Evolutionary conservation across 768 basidiomycete species (phyloP).

Genomic region (Chalciporus pseudorubinellus): DNA sequence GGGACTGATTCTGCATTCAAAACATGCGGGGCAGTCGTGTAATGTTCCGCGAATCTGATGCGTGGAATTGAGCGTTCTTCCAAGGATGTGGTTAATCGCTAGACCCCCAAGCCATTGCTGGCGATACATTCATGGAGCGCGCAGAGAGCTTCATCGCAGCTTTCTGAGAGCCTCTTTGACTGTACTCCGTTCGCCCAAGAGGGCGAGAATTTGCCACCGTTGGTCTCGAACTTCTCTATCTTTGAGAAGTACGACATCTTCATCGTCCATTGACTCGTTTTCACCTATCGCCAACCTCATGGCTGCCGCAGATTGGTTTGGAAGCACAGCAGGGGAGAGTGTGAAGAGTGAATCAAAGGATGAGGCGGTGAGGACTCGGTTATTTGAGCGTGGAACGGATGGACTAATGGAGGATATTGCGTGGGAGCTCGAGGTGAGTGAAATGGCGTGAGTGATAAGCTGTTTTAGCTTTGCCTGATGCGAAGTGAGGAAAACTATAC

Average conservation of each 20-base stretch:
- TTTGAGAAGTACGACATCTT: slow-evolving; percentile 51
- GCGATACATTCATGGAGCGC: neutral
- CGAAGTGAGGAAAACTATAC: neutral
- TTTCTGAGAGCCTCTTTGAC: slow-evolving; percentile 57
- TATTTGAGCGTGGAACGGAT: slow-evolving; percentile 41
- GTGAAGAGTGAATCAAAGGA: slow-evolving; percentile 80
- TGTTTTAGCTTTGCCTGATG: slow-evolving; percentile 77
- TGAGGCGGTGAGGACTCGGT: slow-evolving; percentile 55
- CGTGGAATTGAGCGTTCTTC: neutral
- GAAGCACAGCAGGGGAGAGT: slow-evolving; percentile 71
- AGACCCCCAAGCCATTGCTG: neutral
- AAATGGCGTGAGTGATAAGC: slow-evolving; percentile 75
- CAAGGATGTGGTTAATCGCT: neutral
- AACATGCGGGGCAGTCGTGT: neutral
- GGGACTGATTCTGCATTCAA: neutral
- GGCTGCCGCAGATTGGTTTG: slow-evolving; percentile 75
- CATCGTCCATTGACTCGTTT: slow-evolving; percentile 44
- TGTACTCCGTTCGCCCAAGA: slow-evolving; percentile 70
- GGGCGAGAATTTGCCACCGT: slow-evolving; percentile 74
- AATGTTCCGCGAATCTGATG: too few species aligned
- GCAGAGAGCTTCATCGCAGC: slow-evolving; percentile 22
- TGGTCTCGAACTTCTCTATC: slow-evolving; percentile 66
- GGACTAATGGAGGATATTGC: slow-evolving; percentile 75
- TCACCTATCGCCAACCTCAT: slow-evolving; percentile 63
- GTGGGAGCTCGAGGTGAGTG: slow-evolving; percentile 72